Base-by-base conservation (phyloP, 176 grass and related monocot species). In the Paspalum notatum region DNA sequence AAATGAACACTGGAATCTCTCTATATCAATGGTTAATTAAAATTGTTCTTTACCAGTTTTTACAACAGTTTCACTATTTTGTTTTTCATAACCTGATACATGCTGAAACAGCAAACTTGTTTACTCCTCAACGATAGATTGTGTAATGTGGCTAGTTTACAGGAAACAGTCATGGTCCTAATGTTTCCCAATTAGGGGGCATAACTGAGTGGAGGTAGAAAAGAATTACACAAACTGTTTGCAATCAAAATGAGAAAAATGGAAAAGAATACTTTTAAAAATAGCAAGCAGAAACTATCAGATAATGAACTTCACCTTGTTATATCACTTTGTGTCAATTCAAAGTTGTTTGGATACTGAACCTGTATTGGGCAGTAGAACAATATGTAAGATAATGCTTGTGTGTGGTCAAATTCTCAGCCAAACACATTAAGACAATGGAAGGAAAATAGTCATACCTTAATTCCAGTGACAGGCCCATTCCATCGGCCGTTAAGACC, bases 311-410 rank as follows among this genome's bases (percentile, higher is more conserved):
- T 75, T 93, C 80, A 98, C 96, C 86, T 83, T 77, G 90, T 74
- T 64, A 74, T 85, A 79, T 87, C 92, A 82, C 52, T 86, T 85
- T 99, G 84, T 42, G 64, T 91, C 78, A 93, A 88, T 78, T 91
- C 92, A 81, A 88, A 72, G 85, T 89, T 95, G 89, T 76, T 91
- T 62, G 96, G 96, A 81, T 99, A 99, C 51, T 95, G 90, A 80
- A 99, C 92, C 96, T 99, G 91, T 76, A 95, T 61, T n/a, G 82
- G 60, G 57, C 59, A 76, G 50, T 46, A 91, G 38, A 27, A 72
- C 91, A 65, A 76, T 48, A 17, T 45, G 77, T 83, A 63, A 93
- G 17, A 83, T 13, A 74, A 66, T 17, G 68, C n/a, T 48, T 83
- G 32, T 49, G 9, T 68, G 71, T 78, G 32, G 42, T 75, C 47